phyloP scores from a whole-genome alignment of 441 rosid genomes.

The Capsella rubella region DNA sequence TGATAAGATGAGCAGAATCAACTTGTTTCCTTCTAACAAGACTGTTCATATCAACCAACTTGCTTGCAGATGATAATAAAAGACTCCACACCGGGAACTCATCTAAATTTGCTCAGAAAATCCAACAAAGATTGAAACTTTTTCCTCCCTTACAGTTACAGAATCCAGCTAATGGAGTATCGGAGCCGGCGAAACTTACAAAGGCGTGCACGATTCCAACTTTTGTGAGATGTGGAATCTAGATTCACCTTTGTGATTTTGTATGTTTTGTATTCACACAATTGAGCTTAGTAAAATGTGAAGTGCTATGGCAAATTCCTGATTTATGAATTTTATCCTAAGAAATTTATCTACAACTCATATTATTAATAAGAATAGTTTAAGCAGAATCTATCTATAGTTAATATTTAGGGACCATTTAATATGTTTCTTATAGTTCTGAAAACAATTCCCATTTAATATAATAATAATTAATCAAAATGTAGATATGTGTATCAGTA shows the following conservation, averaged over 20 bases:
- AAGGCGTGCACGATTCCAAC: conserved; percentile 40
- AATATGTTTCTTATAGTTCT: no score
- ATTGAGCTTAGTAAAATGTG: no score
- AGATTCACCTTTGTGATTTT: conserved; percentile 34
- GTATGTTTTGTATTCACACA: not conserved
- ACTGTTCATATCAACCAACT: conserved; percentile 46
- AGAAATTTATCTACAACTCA: no score
- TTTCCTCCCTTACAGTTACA: no score
- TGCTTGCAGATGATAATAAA: not conserved
- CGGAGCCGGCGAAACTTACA: conserved; percentile 7
- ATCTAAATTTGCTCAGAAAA: conserved; percentile 11
- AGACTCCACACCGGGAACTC: conserved; percentile 24
- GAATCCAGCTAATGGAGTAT: not conserved
- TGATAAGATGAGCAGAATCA: conserved; percentile 63
- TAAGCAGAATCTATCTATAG: no score
- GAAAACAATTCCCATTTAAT: no score
- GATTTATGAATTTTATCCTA: not conserved
- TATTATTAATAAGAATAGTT: no score
- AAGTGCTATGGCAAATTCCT: no score
- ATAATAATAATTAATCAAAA: no score
- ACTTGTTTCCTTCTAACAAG: conserved; percentile 93
- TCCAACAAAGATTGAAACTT: conserved; percentile 18
- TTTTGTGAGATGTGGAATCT: conserved; percentile 18
- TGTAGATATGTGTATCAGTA: no score
- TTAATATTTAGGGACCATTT: no score